These are phyloP conservation scores for Gremmenia infestans DNA, from an alignment of 2,329 filamentous ascomycete genomes.

Conservation along the genomic window DNA sequence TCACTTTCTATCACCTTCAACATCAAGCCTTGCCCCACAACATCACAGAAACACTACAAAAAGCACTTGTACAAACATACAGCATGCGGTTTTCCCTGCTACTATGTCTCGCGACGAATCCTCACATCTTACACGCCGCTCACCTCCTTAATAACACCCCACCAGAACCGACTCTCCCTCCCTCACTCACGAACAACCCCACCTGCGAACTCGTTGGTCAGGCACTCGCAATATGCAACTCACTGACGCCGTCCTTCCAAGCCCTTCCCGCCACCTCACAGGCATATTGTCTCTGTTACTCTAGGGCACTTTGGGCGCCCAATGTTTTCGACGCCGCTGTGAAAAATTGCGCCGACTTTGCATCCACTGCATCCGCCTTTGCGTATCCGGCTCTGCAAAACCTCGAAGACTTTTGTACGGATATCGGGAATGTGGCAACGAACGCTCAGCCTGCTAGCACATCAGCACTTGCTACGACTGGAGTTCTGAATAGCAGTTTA, in stretches of 20 bases:
- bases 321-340: constrained; percentile 22
- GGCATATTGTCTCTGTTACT: constrained; percentile 28
- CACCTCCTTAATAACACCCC: not conserved
- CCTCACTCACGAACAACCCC: constrained; percentile 13
- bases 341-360: constrained; percentile 20
- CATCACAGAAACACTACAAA: not conserved
- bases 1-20: not conserved
- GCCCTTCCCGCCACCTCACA: constrained; percentile 17
- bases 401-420: constrained; percentile 21
- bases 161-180: constrained; percentile 1
- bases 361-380: constrained; percentile 8
- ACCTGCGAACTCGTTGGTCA: constrained; percentile 16
- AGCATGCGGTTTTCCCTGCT: not conserved
- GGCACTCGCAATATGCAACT: constrained; percentile 21
- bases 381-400: constrained; percentile 14
- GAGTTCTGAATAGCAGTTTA: not conserved
- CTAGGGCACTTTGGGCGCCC: constrained; percentile 19
- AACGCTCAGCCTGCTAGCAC: constrained; percentile 19
- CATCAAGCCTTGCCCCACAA: not conserved
- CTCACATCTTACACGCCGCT: constrained; percentile 1
- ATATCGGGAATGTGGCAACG: constrained; percentile 17
- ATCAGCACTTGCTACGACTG: not conserved
- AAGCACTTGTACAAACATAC: not conserved
- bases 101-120: constrained; percentile 5
- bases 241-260: constrained; percentile 20